Base-by-base conservation (phyloP, 495 filamentous ascomycete genomes). In the Daldinia grandis region DNA sequence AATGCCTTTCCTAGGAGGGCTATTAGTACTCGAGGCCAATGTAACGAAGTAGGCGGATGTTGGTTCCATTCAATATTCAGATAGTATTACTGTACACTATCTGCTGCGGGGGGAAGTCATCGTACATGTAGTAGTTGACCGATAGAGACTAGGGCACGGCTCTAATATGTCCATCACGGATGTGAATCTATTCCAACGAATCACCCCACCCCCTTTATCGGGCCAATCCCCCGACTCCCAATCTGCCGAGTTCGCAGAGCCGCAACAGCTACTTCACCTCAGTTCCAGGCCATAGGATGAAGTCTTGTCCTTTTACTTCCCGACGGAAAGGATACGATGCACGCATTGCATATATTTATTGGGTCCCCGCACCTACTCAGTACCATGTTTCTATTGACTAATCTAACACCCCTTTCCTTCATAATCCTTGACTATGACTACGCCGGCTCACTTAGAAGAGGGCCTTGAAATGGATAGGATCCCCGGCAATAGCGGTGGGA, bases 361-460 rank as follows among this genome's bases (percentile, higher is more conserved):
- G 14, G 47, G 6, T 15, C 0, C 15, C n/a, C 9, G 9, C 25
- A 6, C 25, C 30, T 15, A 31, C 19, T 47, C 4, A 14, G n/a
- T 10, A 24, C 24, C 21, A 56, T 57, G 17, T 25, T 9, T 4
- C 53, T 10, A 19, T 7, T 50, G 2, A 19, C 10, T 2, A 60
- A 14, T n/a, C 15, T 6, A 31, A 25, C 15, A 1, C 49, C 25
- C 17, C 14, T 35, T 47, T 24, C 51, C 25, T 28, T n/a, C 17
- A n/a, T 27, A 12, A 24, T 19, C 7, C 6, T 19, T 1, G 8
- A 9, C 25, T 64, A 64, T 64, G 62, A 51, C 62, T 33, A 57
- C 62, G 14, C 62, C 62, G 9, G 17, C 27, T 49, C 62, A 25
- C n/a, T 40, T 64, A 25, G 62, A 64, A 47, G 62, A 57, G 24